Evolutionary conservation across 768 basidiomycete species (phyloP), one percentile per base, ranked within the genome.

Genomic region (Suillus subalutaceus): DNA sequence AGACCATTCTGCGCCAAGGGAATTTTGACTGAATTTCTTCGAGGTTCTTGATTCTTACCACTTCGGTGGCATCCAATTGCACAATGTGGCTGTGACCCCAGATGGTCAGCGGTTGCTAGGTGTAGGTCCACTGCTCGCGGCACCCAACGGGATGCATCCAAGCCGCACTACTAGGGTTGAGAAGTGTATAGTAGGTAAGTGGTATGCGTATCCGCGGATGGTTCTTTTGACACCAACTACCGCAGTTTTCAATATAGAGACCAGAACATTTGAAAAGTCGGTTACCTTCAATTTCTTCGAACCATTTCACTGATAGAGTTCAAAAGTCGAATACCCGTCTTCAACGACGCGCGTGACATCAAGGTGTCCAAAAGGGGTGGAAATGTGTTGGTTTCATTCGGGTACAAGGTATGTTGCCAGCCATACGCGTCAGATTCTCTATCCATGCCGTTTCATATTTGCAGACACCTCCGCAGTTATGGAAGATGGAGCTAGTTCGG

Each of bases 391-490:
- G 79, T 87, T 65, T 83, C 82, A 64, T 83, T 80, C 64, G 82
- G 82, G 74, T 73, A 40, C 72, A 81, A 80, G 77, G 82, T 81
- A 16, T 37, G 12, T 56, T 40, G 69, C 40, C 15, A 26, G 6
- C 10, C 9, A 63, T 26, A n/a, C 2, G 13, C 23, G n/a, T 48
- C 4, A 26, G 66, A 66, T 63, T 57, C 60, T 53, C 53, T 63
- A 43, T 41, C 20, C 18, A 63, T 30, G 48, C 48, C 20, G 52
- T 37, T 20, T 30, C 38, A 35, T 56, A 32, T 41, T 65, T 60
- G 16, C 68, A 91, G 90, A 86, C 89, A 7, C 86, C 90, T n/a
- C 90, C 92, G 15, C 91, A 92, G 72, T 78, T 92, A 3, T 93
- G 91, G 90, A 88, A 85, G 75, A 74, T 93, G 57, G 88, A 91